Conservation (phyloP, 1,139 yeast species). For the Waltiozyma sp. region DNA sequence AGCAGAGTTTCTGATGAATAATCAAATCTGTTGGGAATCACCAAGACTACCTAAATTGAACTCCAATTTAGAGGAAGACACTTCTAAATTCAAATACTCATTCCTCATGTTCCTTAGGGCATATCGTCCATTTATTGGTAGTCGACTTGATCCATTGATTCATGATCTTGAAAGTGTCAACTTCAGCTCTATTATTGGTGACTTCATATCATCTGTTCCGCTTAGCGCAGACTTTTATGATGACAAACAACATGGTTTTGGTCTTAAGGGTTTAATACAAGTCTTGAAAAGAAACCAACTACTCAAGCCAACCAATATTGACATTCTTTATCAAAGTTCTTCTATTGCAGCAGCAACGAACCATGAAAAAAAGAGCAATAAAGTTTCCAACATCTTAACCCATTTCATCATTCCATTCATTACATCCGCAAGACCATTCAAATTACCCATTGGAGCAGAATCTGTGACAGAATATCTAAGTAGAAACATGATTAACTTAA, state of each 20-base stretch:
- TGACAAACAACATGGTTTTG: conserved; percentile 24
- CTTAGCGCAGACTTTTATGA: conserved; percentile 28
- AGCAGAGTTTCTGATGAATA: conserved; percentile 43
- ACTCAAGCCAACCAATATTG: conserved; percentile 19
- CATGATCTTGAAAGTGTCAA: conserved; percentile 24
- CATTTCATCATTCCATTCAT: conserved; percentile 42
- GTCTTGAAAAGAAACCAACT: conserved; percentile 27
- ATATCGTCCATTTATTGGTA: conserved; percentile 23
- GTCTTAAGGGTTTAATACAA: conserved; percentile 40
- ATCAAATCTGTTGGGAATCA: conserved; percentile 58
- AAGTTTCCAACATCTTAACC: conserved; percentile 38
- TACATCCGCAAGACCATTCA: conserved; percentile 1
- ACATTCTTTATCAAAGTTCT: conserved; percentile 44
- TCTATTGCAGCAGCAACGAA: conserved; percentile 48
- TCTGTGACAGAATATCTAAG: conserved; percentile 21
- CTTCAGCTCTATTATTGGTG: conserved; percentile 37
- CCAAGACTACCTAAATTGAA: conserved; percentile 26
- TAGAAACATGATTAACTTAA: conserved; percentile 29
- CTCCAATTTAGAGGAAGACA: not conserved
- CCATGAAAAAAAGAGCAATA: conserved; percentile 9
- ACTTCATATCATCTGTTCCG: conserved; percentile 41
- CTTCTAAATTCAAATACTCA: conserved; percentile 28
- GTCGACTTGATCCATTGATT: conserved; percentile 22
- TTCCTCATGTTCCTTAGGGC: conserved; percentile 31
- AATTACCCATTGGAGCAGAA: conserved; percentile 22